Evolutionary conservation across 2,329 filamentous ascomycete species (phyloP), one percentile per base, ranked within the genome.

Genomic region (Talaromyces albobiverticillius): DNA sequence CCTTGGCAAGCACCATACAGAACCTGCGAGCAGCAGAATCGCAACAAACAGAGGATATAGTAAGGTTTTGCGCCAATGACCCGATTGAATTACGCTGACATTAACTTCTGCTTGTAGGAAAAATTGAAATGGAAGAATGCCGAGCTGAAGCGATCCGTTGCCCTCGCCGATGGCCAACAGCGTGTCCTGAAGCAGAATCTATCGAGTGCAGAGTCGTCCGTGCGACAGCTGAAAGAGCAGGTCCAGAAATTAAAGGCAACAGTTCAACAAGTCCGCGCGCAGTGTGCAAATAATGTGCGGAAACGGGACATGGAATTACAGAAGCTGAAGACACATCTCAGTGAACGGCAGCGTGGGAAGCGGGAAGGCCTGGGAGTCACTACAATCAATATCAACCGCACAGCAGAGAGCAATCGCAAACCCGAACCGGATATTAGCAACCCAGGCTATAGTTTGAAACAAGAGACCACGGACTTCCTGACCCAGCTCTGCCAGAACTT

Each of bases 281-380:
- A 92, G 59, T 97, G 92, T 71, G 87, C 90, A 47, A 95, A 90
- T 61, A 94, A 99, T 66, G 83, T 96, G 43, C 86, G 93, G 57
- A 93, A 95, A 66, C 85, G 93, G 40, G 94, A 99, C 67, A 79
- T 90, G 42, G 89, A 96, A 71, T 87, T 97, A 60, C 89, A 95
- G 59, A 85, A 86, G 38, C 78, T 99, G 59, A 97, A 96, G 77
- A 88, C 87, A 61, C 90, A 96, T 67, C 79, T 97, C 58, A 81
- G 84, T 3, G 89, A 94, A 51, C 65, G 83, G 79, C 45, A 82
- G 84, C 59, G 84, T 81, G 60, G 80, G 80, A 64, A 68, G 62
- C 82, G 47, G 76, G 84, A 64, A 77, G 84, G 53, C 57, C 77
- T 61, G 69, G 78, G 61, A 58, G 71, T 68, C 67, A 83, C 64